Base-by-base conservation (phyloP, 2,329 filamentous ascomycete species). In the Monilinia aucupariae region DNA sequence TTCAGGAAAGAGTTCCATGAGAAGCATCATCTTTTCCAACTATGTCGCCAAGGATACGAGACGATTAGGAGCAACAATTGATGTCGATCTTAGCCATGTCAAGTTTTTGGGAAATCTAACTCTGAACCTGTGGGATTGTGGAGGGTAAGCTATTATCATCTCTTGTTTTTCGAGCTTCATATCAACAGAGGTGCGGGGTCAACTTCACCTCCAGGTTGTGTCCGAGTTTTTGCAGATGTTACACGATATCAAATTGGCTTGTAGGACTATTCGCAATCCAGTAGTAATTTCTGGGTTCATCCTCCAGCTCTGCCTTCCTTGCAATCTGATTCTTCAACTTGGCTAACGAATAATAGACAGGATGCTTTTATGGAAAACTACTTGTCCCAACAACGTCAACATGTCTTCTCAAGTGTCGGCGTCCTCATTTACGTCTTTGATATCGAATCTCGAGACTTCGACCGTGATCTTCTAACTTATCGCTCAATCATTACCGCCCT, bases 401-500 rank as follows among this genome's bases (percentile, higher is more conserved):
- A 97, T 77, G 93, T 99, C 76, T 99, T 99, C 79, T 91, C 88
- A 73, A 93, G 94, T 75, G 94, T 97, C 66, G 93, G 92, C 58
- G 94, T 97, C 59, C 85, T 99, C 64, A 97, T 99, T 76, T 99
- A 99, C 79, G 94, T 99, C 76, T 99, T 99, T 78, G 94, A 99
- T 75, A 96, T 97, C 69, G 94, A 97, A 76, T 96, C 91, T 22
- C 89, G 92, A 74, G 94, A 97, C 75, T 91, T 96, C 71, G 90
- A 94, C 66, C 89, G 91, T 71, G 94, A 99, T 75, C 85, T 97
- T 59, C 86, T 93, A 63, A 96, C 92, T 64, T 99, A 97, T 79
- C 86, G 88, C 59, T 89, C 90, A 68, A 94, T 97, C 74, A 91
- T 97, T 70, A 85, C 88, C 56, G 94, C 94, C 0, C 82, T 99